Percentiles rank a stretch among this genome's conserved stretches.
Evolutionary conservation across 495 filamentous ascomycete genomes (phyloP).

Genomic region (Penicillium argentinense): DNA sequence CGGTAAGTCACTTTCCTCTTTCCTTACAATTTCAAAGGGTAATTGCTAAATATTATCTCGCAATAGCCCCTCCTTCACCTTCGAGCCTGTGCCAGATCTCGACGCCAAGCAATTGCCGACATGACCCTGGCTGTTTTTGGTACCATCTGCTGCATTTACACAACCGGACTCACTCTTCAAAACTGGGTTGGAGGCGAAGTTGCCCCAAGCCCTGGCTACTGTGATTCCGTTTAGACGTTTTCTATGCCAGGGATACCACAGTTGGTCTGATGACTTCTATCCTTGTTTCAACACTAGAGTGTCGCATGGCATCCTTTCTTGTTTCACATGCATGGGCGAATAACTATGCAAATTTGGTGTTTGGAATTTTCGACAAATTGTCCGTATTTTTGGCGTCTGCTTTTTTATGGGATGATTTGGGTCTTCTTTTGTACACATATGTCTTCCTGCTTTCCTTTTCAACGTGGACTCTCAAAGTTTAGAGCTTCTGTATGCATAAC

Average conservation of each 20-base stretch:
- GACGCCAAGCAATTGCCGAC: constrained; percentile 65
- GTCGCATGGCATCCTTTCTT: constrained; percentile 17
- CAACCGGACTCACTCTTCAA: constrained; percentile 76
- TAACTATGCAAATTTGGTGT: constrained; percentile 5
- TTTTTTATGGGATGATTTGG: background rate
- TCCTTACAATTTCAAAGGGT: background rate
- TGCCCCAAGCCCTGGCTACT: constrained; percentile 55
- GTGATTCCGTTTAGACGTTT: constrained; percentile 43
- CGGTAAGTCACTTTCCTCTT: constrained; percentile 57
- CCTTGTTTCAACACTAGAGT: constrained; percentile 11
- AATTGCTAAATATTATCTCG: constrained; percentile 5
- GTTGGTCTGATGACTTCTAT: constrained; percentile 5
- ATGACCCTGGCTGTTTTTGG: constrained; percentile 77
- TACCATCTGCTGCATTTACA: constrained; percentile 83
- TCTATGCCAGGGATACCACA: background rate
- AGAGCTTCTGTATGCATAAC: too few relatives aligned
- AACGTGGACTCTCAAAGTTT: too few relatives aligned
- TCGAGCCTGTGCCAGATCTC: constrained; percentile 68
- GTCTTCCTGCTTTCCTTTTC: background rate
- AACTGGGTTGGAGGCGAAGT: constrained; percentile 67
- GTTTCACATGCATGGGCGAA: constrained; percentile 9
- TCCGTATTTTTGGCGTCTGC: constrained; percentile 6
- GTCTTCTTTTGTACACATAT: constrained; percentile 18
- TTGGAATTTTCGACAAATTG: constrained; percentile 8
- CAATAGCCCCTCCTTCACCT: constrained; percentile 82